Evolutionary conservation across 2,329 filamentous ascomycete genomes (phyloP).

Genomic region (Ceratocystis diversiconidia): DNA sequence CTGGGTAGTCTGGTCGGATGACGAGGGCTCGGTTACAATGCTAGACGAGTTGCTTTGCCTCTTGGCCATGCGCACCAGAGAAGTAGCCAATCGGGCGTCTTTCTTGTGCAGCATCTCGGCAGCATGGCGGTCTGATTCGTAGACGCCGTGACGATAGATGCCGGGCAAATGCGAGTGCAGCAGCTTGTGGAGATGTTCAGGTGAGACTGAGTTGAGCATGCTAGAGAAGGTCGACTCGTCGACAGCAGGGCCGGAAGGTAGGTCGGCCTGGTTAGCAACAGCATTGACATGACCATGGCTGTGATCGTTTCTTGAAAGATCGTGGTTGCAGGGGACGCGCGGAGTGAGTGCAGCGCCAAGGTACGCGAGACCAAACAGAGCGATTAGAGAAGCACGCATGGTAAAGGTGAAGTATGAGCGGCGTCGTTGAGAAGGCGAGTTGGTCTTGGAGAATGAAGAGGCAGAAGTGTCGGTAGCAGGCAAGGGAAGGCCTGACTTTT

Average conservation of each 20-base stretch:
- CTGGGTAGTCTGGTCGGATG: constrained; percentile 18
- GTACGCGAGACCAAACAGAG: constrained; percentile 13
- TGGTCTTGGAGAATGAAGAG: not conserved
- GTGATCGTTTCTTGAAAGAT: not conserved
- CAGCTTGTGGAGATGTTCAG: constrained; percentile 48
- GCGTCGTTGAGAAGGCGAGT: constrained; percentile 4
- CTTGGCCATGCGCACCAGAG: constrained; percentile 50
- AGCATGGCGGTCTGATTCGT: constrained; percentile 47
- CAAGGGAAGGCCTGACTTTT: constrained; percentile 15
- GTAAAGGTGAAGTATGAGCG: constrained; percentile 7
- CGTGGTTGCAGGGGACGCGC: constrained; percentile 4
- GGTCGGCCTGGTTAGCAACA: not conserved
- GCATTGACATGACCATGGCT: not conserved
- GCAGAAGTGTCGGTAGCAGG: constrained; percentile 10
- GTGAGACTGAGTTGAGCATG: constrained; percentile 41
- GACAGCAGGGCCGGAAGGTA: not conserved
- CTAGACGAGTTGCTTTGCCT: constrained; percentile 34
- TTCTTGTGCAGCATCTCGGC: constrained; percentile 48
- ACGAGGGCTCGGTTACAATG: constrained; percentile 22
- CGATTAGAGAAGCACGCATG: constrained; percentile 12
- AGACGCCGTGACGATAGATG: constrained; percentile 55
- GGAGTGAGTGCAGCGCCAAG: constrained; percentile 8
- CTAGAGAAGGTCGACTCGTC: constrained; percentile 14
- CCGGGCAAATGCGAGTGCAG: constrained; percentile 48
- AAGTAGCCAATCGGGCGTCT: constrained; percentile 47